These are phyloP conservation scores for Elsinoe necatrix DNA, from an alignment of 2,329 filamentous ascomycete genomes.

Conservation along the genomic window DNA sequence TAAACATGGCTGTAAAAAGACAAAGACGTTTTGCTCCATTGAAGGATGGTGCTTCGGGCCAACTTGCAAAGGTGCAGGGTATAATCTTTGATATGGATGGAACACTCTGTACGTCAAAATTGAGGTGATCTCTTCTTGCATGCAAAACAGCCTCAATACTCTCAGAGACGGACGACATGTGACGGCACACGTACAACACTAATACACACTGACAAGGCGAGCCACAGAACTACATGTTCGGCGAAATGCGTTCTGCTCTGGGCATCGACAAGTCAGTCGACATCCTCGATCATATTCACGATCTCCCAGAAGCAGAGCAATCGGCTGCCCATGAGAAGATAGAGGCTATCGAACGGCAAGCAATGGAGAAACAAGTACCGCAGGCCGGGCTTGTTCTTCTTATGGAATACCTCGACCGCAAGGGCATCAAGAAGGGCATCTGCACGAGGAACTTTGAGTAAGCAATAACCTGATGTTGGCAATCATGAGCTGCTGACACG, in stretches of 20 bases:
- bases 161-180: too few species aligned
- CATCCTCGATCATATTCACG: conserved; percentile 81
- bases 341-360: conserved; percentile 66
- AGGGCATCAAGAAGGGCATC: conserved; percentile 65
- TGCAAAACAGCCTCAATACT: too few species aligned
- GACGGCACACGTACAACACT: not conserved
- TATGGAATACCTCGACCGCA: conserved; percentile 71
- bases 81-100: conserved; percentile 91
- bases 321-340: conserved; percentile 60
- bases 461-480: conserved; percentile 16
- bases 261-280: conserved; percentile 64
- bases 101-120: conserved; percentile 75
- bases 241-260: conserved; percentile 69
- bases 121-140: too few species aligned
- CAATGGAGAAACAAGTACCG: conserved; percentile 71
- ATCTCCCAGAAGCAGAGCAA: conserved; percentile 53
- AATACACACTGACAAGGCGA: conserved; percentile 47
- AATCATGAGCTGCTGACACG: not conserved
- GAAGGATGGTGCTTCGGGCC: conserved; percentile 27
- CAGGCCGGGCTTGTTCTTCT: conserved; percentile 70
- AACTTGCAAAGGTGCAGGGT: conserved; percentile 41
- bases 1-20: conserved; percentile 5
- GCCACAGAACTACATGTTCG: conserved; percentile 94
- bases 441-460: conserved; percentile 90
- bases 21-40: conserved; percentile 44